Evolutionary conservation across 345 rosid species (phyloP).

Genomic region (Durio zibethinus): DNA sequence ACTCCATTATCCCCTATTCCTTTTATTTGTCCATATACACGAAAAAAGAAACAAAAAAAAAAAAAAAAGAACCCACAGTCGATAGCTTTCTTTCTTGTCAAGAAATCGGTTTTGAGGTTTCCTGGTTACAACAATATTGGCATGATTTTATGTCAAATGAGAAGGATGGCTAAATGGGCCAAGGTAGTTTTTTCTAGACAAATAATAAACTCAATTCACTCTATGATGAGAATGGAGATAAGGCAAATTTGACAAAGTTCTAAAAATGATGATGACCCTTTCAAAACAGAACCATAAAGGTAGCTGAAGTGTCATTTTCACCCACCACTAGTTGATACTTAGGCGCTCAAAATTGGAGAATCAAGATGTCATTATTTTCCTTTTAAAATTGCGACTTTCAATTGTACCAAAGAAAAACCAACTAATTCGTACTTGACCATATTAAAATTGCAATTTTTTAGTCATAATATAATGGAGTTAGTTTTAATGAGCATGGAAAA

Average conservation of each 20-base stretch:
- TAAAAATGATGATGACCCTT: neutral
- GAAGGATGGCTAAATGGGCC: neutral
- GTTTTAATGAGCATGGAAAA: constrained; percentile 25
- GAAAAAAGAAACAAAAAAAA: neutral
- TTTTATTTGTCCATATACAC: neutral
- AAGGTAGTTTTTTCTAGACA: neutral
- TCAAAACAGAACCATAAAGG: constrained; percentile 21
- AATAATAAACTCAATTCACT: neutral
- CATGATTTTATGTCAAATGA: neutral
- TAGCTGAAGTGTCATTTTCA: constrained; percentile 37
- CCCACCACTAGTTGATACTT: constrained; percentile 18
- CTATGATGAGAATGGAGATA: constrained; percentile 4
- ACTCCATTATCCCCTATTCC: neutral
- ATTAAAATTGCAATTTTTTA: constrained; percentile 8
- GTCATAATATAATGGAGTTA: constrained; percentile 25
- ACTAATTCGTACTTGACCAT: constrained; percentile 21
- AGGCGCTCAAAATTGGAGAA: constrained; percentile 16
- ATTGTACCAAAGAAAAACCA: constrained; percentile 10
- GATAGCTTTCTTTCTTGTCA: neutral
- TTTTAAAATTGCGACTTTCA: neutral
- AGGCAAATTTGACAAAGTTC: neutral
- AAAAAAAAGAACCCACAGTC: neutral
- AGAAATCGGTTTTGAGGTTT: neutral
- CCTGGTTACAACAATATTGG: neutral
- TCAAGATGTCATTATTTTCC: constrained; percentile 19